Evolutionary conservation across 2,329 filamentous ascomycete genomes (phyloP).

Genomic region (Emergomyces pasteurianus): DNA sequence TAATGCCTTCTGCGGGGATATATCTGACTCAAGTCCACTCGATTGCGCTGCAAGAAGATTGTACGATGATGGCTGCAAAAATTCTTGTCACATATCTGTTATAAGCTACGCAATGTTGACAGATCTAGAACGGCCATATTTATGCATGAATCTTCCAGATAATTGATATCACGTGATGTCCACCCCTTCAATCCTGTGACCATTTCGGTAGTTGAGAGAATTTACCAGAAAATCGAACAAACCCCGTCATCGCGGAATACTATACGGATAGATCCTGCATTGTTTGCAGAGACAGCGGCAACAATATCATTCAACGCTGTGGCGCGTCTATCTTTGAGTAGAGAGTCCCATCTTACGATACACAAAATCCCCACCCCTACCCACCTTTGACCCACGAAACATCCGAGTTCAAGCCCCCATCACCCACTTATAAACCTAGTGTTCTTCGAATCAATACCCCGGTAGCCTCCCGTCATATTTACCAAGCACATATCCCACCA

Average conservation of each 20-base stretch:
- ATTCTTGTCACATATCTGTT: background rate
- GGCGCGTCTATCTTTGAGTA: background rate
- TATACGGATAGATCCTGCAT: background rate
- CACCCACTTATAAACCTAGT: no score
- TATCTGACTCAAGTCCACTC: background rate
- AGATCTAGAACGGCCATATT: background rate
- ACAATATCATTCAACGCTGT: background rate
- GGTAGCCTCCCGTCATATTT: background rate
- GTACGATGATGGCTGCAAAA: background rate
- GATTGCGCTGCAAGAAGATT: background rate
- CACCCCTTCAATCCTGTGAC: no score
- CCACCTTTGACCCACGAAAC: background rate
- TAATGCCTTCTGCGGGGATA: background rate
- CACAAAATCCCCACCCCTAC: background rate
- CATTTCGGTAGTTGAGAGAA: no score
- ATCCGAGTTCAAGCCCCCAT: no score
- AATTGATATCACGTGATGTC: background rate
- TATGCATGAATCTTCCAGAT: background rate
- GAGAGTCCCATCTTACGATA: background rate
- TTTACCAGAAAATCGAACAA: background rate
- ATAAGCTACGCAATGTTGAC: background rate
- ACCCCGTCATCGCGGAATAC: background rate
- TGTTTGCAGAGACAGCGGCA: background rate
- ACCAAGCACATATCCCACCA: background rate
- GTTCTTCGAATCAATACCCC: background rate